Conservation (phyloP, 805 yeast species). For the Zygotorulaspora sp. region DNA sequence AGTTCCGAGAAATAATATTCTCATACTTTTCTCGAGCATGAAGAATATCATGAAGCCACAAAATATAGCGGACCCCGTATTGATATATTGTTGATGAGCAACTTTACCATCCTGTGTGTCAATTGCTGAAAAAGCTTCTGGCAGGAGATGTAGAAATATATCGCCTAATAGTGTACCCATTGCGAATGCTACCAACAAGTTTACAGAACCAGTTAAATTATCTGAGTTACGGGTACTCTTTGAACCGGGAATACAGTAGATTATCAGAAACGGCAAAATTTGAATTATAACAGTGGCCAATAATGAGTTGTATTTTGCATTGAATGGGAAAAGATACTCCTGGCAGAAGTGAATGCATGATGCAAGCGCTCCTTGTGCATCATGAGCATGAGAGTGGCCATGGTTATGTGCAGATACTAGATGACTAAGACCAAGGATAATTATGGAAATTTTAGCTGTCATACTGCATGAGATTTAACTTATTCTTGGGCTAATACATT, state of each 20-base stretch:
- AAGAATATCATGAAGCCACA: conserved; percentile 59
- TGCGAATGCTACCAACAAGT: conserved; percentile 63
- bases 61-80: conserved; percentile 52
- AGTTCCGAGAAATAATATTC: conserved; percentile 37
- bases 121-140: conserved; percentile 59
- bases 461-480: no score
- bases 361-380: background rate
- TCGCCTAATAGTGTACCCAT: conserved; percentile 75
- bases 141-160: conserved; percentile 65
- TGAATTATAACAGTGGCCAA: conserved; percentile 61
- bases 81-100: conserved; percentile 1
- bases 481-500: no score
- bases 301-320: conserved; percentile 56
- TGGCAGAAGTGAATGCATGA: conserved; percentile 5
- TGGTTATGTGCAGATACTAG: conserved; percentile 6
- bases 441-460: no score
- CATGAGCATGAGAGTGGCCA: background rate
- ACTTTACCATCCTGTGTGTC: conserved; percentile 35
- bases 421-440: background rate
- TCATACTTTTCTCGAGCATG: conserved; percentile 55
- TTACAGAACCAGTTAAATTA: conserved; percentile 25
- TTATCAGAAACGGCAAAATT: conserved; percentile 56
- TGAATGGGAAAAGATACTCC: conserved; percentile 19
- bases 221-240: conserved; percentile 1
- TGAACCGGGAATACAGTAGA: conserved; percentile 53